Percentiles rank a stretch among this genome's conserved stretches.
Conservation (phyloP, 192 early-diverging fungal genomes). For the Linderina pennispora region DNA sequence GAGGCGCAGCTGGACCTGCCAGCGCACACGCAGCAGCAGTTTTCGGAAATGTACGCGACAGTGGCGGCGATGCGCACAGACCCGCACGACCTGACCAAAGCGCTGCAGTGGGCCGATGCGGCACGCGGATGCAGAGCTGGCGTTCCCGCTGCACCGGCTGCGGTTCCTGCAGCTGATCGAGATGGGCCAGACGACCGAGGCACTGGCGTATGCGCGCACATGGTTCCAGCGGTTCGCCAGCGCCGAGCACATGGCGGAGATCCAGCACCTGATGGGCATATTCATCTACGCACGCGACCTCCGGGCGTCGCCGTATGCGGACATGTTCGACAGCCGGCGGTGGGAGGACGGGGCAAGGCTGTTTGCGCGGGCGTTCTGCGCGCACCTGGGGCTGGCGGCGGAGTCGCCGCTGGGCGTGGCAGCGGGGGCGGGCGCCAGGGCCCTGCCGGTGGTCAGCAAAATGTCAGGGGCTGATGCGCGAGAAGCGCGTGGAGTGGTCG, state of each 20-base stretch:
- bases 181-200: constrained; percentile 39
- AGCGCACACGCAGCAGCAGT: constrained; percentile 52
- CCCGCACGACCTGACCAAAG: constrained; percentile 52
- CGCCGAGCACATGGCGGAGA: constrained; percentile 19
- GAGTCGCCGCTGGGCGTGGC: constrained; percentile 37
- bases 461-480: constrained; percentile 82
- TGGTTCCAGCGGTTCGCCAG: constrained; percentile 60
- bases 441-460: constrained; percentile 89
- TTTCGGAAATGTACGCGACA: constrained; percentile 78
- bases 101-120: constrained; percentile 69
- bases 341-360: constrained; percentile 22
- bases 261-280: constrained; percentile 52
- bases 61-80: constrained; percentile 51
- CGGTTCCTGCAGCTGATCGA: constrained; percentile 73
- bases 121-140: constrained; percentile 64
- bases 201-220: constrained; percentile 66
- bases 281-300: constrained; percentile 51
- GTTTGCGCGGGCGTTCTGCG: constrained; percentile 28
- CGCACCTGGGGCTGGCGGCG: constrained; percentile 15
- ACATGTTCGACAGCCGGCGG: constrained; percentile 27
- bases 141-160: constrained; percentile 80
- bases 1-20: constrained; percentile 46
- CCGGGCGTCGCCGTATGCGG: constrained; percentile 67
- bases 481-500: constrained; percentile 83
- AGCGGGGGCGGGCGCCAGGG: constrained; percentile 73